A percentile compares a stretch with the other conserved stretches of the same genome.
Conservation (phyloP, 768 basidiomycete genomes). For the Suillus variegatus region DNA sequence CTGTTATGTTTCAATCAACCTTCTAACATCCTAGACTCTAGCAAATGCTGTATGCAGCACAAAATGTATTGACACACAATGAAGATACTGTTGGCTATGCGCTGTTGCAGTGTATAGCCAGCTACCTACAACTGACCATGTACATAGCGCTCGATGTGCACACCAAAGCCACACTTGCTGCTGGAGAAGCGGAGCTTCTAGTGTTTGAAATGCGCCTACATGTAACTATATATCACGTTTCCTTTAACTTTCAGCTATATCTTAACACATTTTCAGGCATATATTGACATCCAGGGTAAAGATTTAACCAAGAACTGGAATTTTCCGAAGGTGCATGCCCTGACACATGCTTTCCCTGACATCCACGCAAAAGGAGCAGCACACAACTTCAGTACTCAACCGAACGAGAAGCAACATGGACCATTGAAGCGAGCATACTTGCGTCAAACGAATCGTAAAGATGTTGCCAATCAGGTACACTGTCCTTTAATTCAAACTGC, state of each 20-base stretch:
- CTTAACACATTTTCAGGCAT: not conserved
- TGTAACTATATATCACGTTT: not conserved
- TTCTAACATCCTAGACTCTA: not conserved
- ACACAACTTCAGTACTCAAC: slow-evolving; percentile 30
- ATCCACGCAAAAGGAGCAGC: slow-evolving; percentile 2
- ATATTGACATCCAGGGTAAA: not conserved
- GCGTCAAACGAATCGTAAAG: slow-evolving; percentile 31
- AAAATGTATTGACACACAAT: not conserved
- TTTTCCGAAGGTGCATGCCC: slow-evolving; percentile 4
- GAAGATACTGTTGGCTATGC: slow-evolving; percentile 18
- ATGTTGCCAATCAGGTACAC: slow-evolving; percentile 32
- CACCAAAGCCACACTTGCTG: slow-evolving; percentile 26
- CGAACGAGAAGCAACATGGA: slow-evolving; percentile 31
- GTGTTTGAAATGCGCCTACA: not conserved
- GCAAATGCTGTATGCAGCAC: slow-evolving; percentile 1
- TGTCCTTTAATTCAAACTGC: not conserved
- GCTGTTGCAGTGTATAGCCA: slow-evolving; percentile 30
- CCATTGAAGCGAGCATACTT: slow-evolving; percentile 27
- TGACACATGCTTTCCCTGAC: slow-evolving; percentile 2
- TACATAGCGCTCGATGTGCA: slow-evolving; percentile 32
- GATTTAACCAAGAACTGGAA: slow-evolving; percentile 7
- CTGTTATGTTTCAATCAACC: not conserved
- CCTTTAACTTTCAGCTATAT: not conserved
- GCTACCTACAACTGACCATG: slow-evolving; percentile 33
- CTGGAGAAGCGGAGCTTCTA: slow-evolving; percentile 7